phyloP scores from a whole-genome alignment of 768 basidiomycete species.

The Lactarius psammicola region DNA sequence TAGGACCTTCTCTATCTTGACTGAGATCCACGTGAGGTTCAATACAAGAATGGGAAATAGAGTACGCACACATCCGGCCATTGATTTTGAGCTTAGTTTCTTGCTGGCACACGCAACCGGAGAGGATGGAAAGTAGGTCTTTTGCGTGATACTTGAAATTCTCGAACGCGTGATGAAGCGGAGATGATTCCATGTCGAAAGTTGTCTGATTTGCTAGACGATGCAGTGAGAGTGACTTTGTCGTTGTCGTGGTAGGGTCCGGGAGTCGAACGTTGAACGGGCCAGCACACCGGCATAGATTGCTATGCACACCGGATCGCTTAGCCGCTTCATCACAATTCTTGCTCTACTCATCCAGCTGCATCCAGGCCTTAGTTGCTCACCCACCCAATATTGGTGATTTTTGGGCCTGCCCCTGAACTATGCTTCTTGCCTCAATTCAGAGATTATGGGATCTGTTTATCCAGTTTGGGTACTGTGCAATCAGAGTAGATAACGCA shows the following conservation, averaged over 20 bases:
- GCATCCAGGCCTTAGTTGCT: too few relatives aligned
- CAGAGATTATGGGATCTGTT: too few relatives aligned
- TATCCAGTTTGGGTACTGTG: too few relatives aligned
- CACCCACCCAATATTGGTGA: too few relatives aligned
- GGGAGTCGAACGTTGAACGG: neutral
- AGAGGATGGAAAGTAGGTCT: conserved; percentile 78
- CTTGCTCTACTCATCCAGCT: too few relatives aligned
- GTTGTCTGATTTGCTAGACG: neutral
- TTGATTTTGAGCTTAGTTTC: conserved; percentile 93
- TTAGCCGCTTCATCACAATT: too few relatives aligned
- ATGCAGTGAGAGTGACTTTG: neutral
- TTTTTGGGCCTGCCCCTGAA: too few relatives aligned
- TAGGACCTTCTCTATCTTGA: conserved; percentile 87
- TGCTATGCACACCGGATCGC: too few relatives aligned
- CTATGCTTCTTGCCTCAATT: too few relatives aligned
- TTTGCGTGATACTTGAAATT: conserved; percentile 70
- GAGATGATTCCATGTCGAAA: conserved; percentile 20
- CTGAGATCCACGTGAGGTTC: conserved; percentile 38
- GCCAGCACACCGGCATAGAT: neutral
- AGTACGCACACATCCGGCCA: conserved; percentile 80
- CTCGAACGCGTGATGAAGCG: conserved; percentile 44
- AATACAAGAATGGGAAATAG: neutral
- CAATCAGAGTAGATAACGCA: too few relatives aligned
- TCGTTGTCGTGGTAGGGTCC: neutral
- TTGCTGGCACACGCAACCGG: conserved; percentile 77